Evolutionary conservation across 2,329 filamentous ascomycete species (phyloP).

Genomic region (Diplodia sapinea): DNA sequence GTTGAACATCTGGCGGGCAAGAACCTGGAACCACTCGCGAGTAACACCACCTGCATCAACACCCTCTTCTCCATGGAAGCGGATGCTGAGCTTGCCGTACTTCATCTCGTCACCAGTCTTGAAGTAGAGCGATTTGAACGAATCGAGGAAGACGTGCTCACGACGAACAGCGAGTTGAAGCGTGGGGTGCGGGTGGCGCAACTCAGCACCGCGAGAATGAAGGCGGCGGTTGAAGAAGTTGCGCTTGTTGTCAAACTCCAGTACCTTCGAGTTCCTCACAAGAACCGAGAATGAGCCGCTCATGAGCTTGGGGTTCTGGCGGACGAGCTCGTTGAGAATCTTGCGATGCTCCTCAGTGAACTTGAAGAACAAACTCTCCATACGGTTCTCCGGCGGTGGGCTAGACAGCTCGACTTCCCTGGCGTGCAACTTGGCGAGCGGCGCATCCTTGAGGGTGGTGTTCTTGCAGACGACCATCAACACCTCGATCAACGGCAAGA

Average conservation of each 20-base stretch:
- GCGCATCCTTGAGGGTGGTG: conserved; percentile 76
- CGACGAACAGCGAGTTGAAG: conserved; percentile 89
- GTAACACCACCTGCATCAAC: conserved; percentile 97
- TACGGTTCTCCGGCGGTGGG: conserved; percentile 77
- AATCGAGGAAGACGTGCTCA: conserved; percentile 96
- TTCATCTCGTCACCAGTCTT: conserved; percentile 98
- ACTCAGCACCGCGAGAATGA: conserved; percentile 74
- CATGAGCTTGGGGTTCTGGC: conserved; percentile 97
- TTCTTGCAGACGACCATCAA: conserved; percentile 99
- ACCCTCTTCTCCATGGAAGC: conserved; percentile 96
- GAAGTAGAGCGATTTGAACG: conserved; percentile 97
- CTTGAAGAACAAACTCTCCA: conserved; percentile 91
- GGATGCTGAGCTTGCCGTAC: conserved; percentile 96
- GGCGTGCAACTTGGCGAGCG: conserved; percentile 48
- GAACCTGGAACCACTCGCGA: conserved; percentile 98
- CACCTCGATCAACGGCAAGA: conserved; percentile 91
- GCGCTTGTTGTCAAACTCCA: conserved; percentile 99
- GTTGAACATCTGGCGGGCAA: conserved; percentile 98
- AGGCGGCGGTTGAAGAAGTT: conserved; percentile 98
- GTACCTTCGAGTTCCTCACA: conserved; percentile 97
- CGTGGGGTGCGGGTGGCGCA: conserved; percentile 73
- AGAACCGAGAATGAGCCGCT: conserved; percentile 94
- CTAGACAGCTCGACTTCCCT: conserved; percentile 78
- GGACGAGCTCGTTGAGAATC: conserved; percentile 95
- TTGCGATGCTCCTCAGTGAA: conserved; percentile 98